A percentile compares a stretch with the other conserved stretches of the same genome.
phyloP scores from a whole-genome alignment of 1,284 basidiomycete genomes.

The Tilletia caries region DNA sequence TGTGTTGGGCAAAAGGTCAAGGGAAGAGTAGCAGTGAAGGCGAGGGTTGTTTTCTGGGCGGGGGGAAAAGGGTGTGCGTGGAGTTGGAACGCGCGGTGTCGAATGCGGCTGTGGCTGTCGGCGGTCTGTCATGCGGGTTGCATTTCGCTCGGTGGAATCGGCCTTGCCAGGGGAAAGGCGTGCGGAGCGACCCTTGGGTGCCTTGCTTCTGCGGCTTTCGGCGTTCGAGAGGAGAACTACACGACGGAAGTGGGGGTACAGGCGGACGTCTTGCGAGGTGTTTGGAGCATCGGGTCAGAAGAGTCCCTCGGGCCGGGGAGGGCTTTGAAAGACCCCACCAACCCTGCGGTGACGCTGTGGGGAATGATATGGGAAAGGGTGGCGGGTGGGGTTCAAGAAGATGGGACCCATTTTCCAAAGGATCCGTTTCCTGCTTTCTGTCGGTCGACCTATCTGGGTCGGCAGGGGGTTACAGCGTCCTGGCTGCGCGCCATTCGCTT shows the following conservation, averaged over 20 bases:
- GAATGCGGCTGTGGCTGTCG: no score
- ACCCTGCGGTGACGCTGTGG: not conserved
- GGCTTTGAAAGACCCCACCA: not conserved
- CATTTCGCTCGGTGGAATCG: no score
- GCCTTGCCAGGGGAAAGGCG: no score
- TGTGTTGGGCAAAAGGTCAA: no score
- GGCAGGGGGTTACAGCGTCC: slow-evolving; percentile 12
- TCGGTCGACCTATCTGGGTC: not conserved
- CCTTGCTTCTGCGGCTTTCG: no score
- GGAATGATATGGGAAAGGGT: not conserved
- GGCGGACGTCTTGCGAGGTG: not conserved
- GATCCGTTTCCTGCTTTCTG: not conserved
- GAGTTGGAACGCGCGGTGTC: no score
- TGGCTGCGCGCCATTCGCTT: slow-evolving; percentile 12
- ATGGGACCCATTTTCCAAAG: not conserved
- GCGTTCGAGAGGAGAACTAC: not conserved
- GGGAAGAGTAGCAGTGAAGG: no score
- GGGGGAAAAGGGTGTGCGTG: no score
- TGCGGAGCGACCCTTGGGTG: no score
- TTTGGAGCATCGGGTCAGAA: not conserved
- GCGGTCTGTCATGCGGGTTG: no score
- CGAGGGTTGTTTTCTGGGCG: no score
- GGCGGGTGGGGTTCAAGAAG: not conserved
- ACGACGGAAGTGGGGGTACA: slow-evolving; percentile 8
- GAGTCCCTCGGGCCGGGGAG: no score